Conservation (phyloP, 169 alveolate genomes). For the Perkinsus olseni region DNA sequence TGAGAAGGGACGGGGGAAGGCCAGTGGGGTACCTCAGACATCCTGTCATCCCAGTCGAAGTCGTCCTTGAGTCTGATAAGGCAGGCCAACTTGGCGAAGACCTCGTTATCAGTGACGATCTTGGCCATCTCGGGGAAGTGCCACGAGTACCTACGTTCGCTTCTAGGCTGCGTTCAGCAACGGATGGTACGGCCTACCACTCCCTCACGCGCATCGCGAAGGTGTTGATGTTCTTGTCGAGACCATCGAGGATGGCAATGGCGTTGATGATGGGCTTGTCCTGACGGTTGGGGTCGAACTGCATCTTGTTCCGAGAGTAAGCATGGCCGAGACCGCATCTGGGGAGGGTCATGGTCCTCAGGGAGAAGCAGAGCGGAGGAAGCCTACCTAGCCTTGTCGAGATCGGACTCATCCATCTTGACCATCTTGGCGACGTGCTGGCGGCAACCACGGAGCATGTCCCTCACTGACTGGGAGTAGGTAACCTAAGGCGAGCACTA, state of each 20-base stretch:
- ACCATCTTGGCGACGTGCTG: slow-evolving; percentile 2
- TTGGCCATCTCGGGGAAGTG: slow-evolving; percentile 98
- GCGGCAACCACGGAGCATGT: not conserved
- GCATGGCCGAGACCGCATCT: slow-evolving; percentile 83
- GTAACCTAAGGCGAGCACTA: not conserved
- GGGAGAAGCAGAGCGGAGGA: slow-evolving; percentile 47
- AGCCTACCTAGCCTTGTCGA: slow-evolving; percentile 49
- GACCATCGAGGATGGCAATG: slow-evolving; percentile 83
- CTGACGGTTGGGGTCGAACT: slow-evolving; percentile 88
- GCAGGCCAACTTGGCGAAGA: slow-evolving; percentile 77
- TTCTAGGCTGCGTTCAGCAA: not conserved
- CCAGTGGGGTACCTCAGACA: slow-evolving; percentile 7
- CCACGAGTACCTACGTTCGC: slow-evolving; percentile 83
- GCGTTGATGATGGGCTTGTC: slow-evolving; percentile 95
- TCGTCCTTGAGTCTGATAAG: slow-evolving; percentile 62
- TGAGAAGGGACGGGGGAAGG: not conserved
- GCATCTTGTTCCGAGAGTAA: slow-evolving; percentile 81
- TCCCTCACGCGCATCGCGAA: slow-evolving; percentile 93
- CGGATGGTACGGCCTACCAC: slow-evolving; percentile 56
- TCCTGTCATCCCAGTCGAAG: slow-evolving; percentile 46
- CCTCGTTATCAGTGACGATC: slow-evolving; percentile 87
- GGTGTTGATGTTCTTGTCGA: slow-evolving; percentile 88
- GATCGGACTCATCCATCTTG: slow-evolving; percentile 80
- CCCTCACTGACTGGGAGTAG: not conserved
- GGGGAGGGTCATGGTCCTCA: slow-evolving; percentile 57